Evolutionary conservation across 2,329 filamentous ascomycete species (phyloP), one percentile per base, ranked within the genome.

Genomic region (Drechslerella coelobrocha): DNA sequence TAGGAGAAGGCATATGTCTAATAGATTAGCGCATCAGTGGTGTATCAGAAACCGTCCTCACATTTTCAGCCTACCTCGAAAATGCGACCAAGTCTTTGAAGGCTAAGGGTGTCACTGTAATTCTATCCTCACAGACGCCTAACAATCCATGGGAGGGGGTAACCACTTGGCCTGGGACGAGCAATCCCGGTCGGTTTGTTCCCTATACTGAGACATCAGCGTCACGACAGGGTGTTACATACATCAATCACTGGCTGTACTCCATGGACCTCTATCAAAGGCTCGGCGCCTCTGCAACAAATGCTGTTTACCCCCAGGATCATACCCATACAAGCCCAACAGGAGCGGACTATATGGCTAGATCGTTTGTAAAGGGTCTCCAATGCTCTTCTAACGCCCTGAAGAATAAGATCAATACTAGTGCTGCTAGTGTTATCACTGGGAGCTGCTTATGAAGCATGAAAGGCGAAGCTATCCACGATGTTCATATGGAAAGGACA

Each of bases 311-410:
- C 73, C 83, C 85, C 0, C 78, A 79, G 27, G 85, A 88, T 74
- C 85, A 88, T 75, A 87, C 84, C 2, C 86, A 88, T 76, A 87
- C 85, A 2, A 84, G 81, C 74, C 80, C 83, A 0, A 78, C 76
- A 2, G 86, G 85, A 0, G 85, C 85, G 0, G 79, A 83, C 73
- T 76, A 83, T 5, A 83, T 85, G 14, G 81, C 84, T 0, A 79
- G 82, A 73, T 83, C 84, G 4, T 88, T 88, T 75, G 81, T 86
- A 27, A 85, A 86, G 79, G 85, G 80, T 0, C 76, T 86, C 14
- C 79, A 81, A 68, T 86, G 84, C 74, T 80, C 78, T 1, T 80
- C 79, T 6, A 81, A 81, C 17, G 78, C 78, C 0, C 75, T 86
- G 60, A 79, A 73, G 12, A 66, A 66, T 26, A 68, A 68, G 43